phyloP scores from a whole-genome alignment of 441 rosid genomes.

The Populus hybrid region DNA sequence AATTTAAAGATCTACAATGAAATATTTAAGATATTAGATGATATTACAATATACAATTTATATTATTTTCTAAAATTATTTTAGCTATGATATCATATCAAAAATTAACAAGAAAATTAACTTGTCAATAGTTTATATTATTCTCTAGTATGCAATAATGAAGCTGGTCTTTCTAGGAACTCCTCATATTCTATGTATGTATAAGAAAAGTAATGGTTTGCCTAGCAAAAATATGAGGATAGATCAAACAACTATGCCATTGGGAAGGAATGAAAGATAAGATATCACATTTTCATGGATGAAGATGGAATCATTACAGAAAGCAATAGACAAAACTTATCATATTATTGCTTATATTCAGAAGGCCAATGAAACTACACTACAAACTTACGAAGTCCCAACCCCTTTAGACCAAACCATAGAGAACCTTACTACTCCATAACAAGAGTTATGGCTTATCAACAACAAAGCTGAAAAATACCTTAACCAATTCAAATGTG shows the following conservation, averaged over 20 bases:
- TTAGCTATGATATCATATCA: no score
- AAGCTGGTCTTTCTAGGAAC: no score
- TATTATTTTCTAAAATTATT: no score
- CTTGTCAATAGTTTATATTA: no score
- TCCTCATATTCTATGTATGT: no score
- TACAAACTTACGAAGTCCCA: not conserved
- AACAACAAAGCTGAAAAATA: not conserved
- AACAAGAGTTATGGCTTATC: slow-evolving; percentile 40
- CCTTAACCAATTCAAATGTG: not conserved
- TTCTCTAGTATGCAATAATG: no score
- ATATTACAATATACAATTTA: no score
- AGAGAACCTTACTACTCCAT: slow-evolving; percentile 14
- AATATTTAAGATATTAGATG: no score
- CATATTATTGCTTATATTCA: slow-evolving; percentile 14
- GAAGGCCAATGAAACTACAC: not conserved
- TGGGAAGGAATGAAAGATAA: not conserved
- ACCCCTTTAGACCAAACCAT: slow-evolving; percentile 4
- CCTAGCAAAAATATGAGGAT: not conserved
- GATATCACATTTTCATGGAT: not conserved
- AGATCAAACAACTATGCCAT: not conserved
- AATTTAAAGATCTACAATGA: no score
- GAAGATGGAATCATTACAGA: not conserved
- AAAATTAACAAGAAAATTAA: no score
- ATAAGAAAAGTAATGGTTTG: not conserved
- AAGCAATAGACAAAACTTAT: slow-evolving; percentile 12